Evolutionary conservation across 306 rosid species (phyloP).

Genomic region (Cucumis cinereus): DNA sequence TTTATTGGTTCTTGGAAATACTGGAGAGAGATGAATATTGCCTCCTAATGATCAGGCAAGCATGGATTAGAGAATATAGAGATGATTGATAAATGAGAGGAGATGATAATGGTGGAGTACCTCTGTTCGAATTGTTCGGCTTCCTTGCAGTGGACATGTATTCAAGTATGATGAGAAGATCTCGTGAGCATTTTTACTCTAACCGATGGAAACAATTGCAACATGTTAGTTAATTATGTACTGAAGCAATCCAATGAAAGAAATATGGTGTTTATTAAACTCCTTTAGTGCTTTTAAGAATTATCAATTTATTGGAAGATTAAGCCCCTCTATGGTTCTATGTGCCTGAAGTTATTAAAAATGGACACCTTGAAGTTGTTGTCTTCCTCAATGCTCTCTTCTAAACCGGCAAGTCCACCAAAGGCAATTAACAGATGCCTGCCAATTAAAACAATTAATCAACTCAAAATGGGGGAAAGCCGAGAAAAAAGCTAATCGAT

Average conservation of each 20-base stretch:
- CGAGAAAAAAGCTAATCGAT: not conserved
- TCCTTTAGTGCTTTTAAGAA: not conserved
- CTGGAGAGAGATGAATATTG: constrained; percentile 82
- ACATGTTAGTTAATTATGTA: not conserved
- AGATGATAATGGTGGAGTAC: constrained; percentile 19
- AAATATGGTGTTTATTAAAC: not conserved
- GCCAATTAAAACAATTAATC: constrained; percentile 13
- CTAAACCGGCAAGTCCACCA: constrained; percentile 98
- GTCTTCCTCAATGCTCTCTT: constrained; percentile 93
- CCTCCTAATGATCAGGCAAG: constrained; percentile 47
- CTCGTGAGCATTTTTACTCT: constrained; percentile 51
- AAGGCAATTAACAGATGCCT: constrained; percentile 91
- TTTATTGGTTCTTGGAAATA: constrained; percentile 79
- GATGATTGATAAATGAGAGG: not conserved
- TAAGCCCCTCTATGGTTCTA: not conserved
- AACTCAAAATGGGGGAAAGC: not conserved
- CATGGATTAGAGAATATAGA: not conserved
- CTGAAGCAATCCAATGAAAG: not conserved
- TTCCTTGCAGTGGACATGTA: constrained; percentile 91
- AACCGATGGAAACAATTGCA: constrained; percentile 6
- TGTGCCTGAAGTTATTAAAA: not conserved
- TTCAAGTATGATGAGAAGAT: constrained; percentile 56
- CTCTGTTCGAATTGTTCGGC: constrained; percentile 98
- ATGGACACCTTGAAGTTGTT: constrained; percentile 43
- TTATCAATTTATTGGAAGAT: not conserved